These are phyloP conservation scores for Agrocybe praecox DNA, from an alignment of 768 basidiomycete genomes.

Conservation along the genomic window DNA sequence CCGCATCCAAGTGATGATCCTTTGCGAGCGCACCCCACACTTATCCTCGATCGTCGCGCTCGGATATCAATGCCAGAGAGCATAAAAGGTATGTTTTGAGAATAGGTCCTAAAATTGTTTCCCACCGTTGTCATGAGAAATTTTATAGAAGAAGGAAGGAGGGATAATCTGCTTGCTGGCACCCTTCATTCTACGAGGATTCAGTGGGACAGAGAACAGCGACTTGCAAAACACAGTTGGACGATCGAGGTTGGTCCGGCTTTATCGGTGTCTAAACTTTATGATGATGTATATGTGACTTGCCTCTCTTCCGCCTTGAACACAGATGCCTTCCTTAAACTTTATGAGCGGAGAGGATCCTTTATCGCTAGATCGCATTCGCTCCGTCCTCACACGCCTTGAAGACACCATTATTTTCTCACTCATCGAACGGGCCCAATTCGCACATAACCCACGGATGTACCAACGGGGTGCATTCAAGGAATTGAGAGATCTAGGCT, in stretches of 20 bases:
- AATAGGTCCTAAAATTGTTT: not conserved
- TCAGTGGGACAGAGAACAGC: not conserved
- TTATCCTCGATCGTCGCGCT: not conserved
- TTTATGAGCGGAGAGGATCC: conserved; percentile 80
- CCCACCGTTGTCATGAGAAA: not conserved
- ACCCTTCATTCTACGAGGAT: not conserved
- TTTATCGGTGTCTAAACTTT: conserved; percentile 21
- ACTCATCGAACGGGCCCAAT: conserved; percentile 96
- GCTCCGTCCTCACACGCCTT: conserved; percentile 83
- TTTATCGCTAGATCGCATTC: conserved; percentile 85
- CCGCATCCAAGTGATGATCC: not conserved
- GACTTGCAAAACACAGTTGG: not conserved
- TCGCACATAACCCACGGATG: conserved; percentile 89
- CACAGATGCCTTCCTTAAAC: conserved; percentile 62
- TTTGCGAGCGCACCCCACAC: not conserved
- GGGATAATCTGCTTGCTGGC: not conserved
- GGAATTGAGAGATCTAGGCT: conserved; percentile 73
- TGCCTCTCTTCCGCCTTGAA: not conserved
- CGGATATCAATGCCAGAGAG: not conserved
- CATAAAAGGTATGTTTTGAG: not conserved
- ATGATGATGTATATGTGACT: conserved; percentile 3
- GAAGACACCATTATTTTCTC: conserved; percentile 99
- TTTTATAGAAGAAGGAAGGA: not conserved
- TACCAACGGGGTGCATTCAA: conserved; percentile 81
- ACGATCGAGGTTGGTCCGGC: conserved; percentile 15